Evolutionary conservation across 257 asterid genomes (phyloP).

Genomic region (Jaltomata sinuosa): DNA sequence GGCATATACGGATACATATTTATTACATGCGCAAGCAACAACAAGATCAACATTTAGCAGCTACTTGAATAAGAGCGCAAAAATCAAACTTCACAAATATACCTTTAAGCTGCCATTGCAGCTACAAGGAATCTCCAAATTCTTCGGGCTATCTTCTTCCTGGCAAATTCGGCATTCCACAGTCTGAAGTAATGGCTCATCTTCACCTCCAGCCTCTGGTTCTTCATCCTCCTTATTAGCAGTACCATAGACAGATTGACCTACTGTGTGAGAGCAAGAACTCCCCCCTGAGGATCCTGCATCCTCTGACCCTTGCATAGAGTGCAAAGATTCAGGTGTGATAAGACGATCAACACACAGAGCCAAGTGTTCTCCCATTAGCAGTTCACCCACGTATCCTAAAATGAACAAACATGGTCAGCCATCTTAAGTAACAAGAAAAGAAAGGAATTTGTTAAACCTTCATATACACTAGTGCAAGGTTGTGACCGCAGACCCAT

Average conservation of each 20-base stretch:
- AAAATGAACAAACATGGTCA: background rate
- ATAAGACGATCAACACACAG: slow-evolving; percentile 23
- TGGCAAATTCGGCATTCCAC: slow-evolving; percentile 50
- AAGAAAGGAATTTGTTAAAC: background rate
- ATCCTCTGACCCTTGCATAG: slow-evolving; percentile 14
- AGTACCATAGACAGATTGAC: slow-evolving; percentile 13
- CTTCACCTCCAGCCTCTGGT: slow-evolving; percentile 25
- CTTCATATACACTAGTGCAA: background rate
- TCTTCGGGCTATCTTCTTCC: slow-evolving; percentile 30
- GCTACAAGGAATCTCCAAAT: slow-evolving; percentile 37
- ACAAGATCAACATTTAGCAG: background rate
- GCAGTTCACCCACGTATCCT: background rate
- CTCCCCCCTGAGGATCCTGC: slow-evolving; percentile 7
- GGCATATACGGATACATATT: background rate
- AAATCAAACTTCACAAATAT: background rate
- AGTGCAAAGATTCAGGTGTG: slow-evolving; percentile 17
- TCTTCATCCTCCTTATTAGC: slow-evolving; percentile 14
- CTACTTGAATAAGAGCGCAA: background rate
- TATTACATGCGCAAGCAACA: background rate
- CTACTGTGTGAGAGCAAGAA: slow-evolving; percentile 11
- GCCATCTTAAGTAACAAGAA: background rate
- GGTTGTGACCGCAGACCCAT: background rate
- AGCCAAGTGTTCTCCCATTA: slow-evolving; percentile 34
- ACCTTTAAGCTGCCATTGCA: slow-evolving; percentile 50
- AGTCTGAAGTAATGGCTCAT: slow-evolving; percentile 25